phyloP scores from a whole-genome alignment of 345 rosid species.

The Rhodamnia rubescens region DNA sequence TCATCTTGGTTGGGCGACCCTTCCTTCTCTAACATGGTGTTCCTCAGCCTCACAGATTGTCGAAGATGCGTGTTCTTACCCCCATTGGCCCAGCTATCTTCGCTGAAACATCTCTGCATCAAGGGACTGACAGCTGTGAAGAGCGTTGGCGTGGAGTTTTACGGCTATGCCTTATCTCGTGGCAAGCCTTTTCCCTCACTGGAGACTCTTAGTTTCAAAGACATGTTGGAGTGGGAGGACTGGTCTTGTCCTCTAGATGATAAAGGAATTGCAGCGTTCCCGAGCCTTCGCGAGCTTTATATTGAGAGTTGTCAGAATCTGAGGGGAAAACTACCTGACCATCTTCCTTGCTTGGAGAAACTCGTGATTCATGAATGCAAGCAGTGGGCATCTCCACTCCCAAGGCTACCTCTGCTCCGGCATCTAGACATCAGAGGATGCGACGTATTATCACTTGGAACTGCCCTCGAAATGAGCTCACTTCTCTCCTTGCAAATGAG shows the following conservation, averaged over 20 bases:
- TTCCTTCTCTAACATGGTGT: conserved; percentile 10
- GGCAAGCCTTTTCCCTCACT: conserved; percentile 25
- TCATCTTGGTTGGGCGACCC: conserved; percentile 30
- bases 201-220: conserved; percentile 7
- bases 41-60: conserved; percentile 17
- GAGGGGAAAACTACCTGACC: not conserved
- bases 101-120: conserved; percentile 20
- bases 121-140: conserved; percentile 12
- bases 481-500: not conserved
- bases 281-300: conserved; percentile 1
- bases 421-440: not conserved
- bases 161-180: conserved; percentile 8
- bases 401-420: not conserved
- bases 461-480: not conserved
- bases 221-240: conserved; percentile 8
- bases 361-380: not conserved
- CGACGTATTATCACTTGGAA: not conserved
- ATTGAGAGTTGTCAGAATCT: not conserved
- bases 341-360: not conserved
- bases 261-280: not conserved
- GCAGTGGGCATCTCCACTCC: not conserved
- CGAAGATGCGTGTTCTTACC: conserved; percentile 23
- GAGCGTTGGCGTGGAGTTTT: conserved; percentile 21
- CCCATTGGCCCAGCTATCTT: conserved; percentile 26
- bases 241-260: not conserved